Evolutionary conservation across 805 yeast species (phyloP), one percentile per base, ranked within the genome.

Genomic region (Myxozyma mucilagina): DNA sequence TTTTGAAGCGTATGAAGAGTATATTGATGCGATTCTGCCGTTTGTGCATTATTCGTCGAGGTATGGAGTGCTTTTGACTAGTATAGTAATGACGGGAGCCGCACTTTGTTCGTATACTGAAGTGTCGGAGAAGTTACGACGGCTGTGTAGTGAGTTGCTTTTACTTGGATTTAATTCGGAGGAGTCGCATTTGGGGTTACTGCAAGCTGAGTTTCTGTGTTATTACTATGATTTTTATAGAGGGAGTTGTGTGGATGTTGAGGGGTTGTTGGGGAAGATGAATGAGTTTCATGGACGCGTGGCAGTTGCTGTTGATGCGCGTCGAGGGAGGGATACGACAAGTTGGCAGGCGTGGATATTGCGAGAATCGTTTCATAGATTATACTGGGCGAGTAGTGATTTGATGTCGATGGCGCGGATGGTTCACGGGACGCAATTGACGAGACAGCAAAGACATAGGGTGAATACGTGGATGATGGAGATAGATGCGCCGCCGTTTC

Each of bases 341-440:
- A 31, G 10, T 2, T 50, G 54, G 54, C 16, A 36, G 18, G 16
- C 18, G 24, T 50, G 54, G 54, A 24, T 50, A 13, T 14, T 36
- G 20, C 18, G 45, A 29, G 45, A 50, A 29, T 39, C 54, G 1
- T 50, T 29, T 31, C 36, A 50, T 36, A n/a, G 54, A 9, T n/a
- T 50, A n/a, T 50, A 24, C n/a, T 50, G 54, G 54, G 54, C 54
- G 7, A 38, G 54, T 20, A 16, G 45, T 1, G 54, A 50, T 38
- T 35, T 50, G 3, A 39, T 50, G 45, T 50, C 54, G 5, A 50
- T 50, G 54, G 32, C 41, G 7, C 16, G 45, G 18, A 38, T 50
- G 2, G 38, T 50, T 10, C 41, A 50, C 18, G 54, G 54, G 4
- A 44, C 38, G 45, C 54, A 50, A 20, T 45, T 45, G 10, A 34